A percentile compares a stretch with the other conserved stretches of the same genome.
These are phyloP conservation scores for Monilinia fructicola DNA, from an alignment of 2,329 filamentous ascomycete genomes.

Conservation along the genomic window DNA sequence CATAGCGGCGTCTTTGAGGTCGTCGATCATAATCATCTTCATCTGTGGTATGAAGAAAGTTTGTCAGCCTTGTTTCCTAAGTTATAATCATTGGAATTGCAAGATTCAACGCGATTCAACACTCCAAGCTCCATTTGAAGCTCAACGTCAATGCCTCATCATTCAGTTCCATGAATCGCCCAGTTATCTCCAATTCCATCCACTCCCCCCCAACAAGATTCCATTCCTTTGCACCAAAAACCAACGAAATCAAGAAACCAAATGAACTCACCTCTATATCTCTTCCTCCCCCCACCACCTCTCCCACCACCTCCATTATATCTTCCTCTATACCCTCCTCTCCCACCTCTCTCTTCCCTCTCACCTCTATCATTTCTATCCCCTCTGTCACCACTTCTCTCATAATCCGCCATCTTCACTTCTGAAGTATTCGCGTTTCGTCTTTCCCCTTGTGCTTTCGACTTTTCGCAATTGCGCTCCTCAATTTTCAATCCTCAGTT, in stretches of 20 bases:
- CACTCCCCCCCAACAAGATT: too few species aligned
- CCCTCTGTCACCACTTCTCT: conserved; percentile 1
- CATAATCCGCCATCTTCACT: conserved; percentile 7
- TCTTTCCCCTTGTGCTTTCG: not conserved
- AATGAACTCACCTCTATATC: conserved; percentile 67
- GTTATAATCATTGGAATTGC: not conserved
- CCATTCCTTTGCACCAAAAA: not conserved
- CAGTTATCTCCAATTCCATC: not conserved
- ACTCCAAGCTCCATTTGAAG: not conserved
- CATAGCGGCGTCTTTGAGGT: conserved; percentile 69
- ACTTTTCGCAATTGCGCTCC: not conserved
- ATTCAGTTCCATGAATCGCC: not conserved
- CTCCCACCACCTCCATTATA: conserved; percentile 35
- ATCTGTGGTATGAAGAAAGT: conserved; percentile 47
- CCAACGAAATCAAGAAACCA: not conserved
- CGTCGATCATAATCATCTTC: conserved; percentile 77
- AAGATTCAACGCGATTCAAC: not conserved
- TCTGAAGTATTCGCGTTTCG: too few species aligned
- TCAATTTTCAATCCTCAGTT: too few species aligned
- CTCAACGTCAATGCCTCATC: too few species aligned
- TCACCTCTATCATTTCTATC: not conserved
- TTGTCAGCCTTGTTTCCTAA: conserved; percentile 34
- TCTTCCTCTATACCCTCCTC: conserved; percentile 42
- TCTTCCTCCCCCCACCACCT: conserved; percentile 56
- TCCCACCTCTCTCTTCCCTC: conserved; percentile 1